phyloP scores from a whole-genome alignment of 2,329 filamentous ascomycete genomes.

The Dothistroma septosporum region DNA sequence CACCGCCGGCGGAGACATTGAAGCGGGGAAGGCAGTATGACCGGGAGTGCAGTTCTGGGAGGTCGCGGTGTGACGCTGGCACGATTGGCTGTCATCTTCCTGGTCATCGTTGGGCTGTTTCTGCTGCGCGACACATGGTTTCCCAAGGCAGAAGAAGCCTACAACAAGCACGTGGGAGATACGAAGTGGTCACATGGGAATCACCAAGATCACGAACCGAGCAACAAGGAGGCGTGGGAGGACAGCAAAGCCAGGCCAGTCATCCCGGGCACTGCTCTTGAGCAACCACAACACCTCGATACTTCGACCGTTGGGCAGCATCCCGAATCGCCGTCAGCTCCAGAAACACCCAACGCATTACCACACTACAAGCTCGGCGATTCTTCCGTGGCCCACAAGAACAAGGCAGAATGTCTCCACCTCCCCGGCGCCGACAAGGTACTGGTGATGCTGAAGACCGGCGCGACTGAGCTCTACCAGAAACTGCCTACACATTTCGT shows the following conservation, averaged over 20 bases:
- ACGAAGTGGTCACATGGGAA: background rate
- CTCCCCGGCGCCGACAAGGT: conserved; percentile 44
- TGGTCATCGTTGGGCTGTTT: conserved; percentile 24
- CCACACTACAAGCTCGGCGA: background rate
- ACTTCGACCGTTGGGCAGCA: no score
- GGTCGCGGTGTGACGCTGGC: conserved; percentile 21
- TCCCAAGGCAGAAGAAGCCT: conserved; percentile 13
- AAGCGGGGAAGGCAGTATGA: conserved; percentile 6
- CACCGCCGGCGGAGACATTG: background rate
- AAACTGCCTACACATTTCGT: conserved; percentile 56
- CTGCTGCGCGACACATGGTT: conserved; percentile 29
- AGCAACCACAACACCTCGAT: background rate
- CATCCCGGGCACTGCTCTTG: background rate
- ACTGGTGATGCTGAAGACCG: conserved; percentile 57
- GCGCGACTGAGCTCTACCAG: conserved; percentile 54
- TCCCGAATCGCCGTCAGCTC: background rate
- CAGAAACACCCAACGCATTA: background rate
- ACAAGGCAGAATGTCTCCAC: conserved; percentile 18
- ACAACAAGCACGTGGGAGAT: background rate
- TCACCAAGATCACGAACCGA: background rate
- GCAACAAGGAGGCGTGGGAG: conserved; percentile 1
- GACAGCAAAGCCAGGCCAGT: background rate
- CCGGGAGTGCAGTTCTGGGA: conserved; percentile 2
- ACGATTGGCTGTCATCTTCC: conserved; percentile 25
- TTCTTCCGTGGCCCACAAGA: background rate